Evolutionary conservation across 768 basidiomycete species (phyloP).

Genomic region (Serpula lacrymans): DNA sequence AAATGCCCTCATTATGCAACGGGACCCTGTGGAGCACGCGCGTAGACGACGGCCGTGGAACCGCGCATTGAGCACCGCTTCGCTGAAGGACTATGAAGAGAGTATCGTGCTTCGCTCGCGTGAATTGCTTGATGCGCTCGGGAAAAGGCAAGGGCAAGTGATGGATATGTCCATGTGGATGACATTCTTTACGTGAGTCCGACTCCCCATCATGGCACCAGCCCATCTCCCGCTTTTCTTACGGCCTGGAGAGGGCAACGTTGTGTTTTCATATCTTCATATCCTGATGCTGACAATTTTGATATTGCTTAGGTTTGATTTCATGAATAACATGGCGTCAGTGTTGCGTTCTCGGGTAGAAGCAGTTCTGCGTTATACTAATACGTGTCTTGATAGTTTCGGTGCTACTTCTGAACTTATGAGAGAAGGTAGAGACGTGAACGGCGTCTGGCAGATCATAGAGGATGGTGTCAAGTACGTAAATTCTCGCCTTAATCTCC

Average conservation of each 20-base stretch:
- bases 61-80: slow-evolving; percentile 24
- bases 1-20: slow-evolving; percentile 13
- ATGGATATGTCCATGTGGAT: not conserved
- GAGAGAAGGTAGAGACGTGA: slow-evolving; percentile 32
- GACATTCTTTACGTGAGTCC: not conserved
- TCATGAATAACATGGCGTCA: slow-evolving; percentile 31
- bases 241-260: not conserved
- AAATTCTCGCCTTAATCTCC: no score
- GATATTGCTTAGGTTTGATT: slow-evolving; percentile 24
- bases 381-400: slow-evolving; percentile 33
- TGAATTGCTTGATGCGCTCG: slow-evolving; percentile 14
- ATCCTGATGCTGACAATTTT: no score
- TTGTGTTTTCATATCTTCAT: no score
- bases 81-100: slow-evolving; percentile 25
- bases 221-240: no score
- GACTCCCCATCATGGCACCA: no score
- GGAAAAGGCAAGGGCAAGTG: slow-evolving; percentile 11
- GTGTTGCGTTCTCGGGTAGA: slow-evolving; percentile 2
- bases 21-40: slow-evolving; percentile 18
- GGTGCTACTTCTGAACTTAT: slow-evolving; percentile 36
- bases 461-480: slow-evolving; percentile 27
- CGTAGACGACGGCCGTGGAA: slow-evolving; percentile 28
- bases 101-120: slow-evolving; percentile 17
- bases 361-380: no score
- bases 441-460: slow-evolving; percentile 26